Evolutionary conservation across 495 filamentous ascomycete genomes (phyloP), one percentile per base, ranked within the genome.

Genomic region (Neurospora sp.): DNA sequence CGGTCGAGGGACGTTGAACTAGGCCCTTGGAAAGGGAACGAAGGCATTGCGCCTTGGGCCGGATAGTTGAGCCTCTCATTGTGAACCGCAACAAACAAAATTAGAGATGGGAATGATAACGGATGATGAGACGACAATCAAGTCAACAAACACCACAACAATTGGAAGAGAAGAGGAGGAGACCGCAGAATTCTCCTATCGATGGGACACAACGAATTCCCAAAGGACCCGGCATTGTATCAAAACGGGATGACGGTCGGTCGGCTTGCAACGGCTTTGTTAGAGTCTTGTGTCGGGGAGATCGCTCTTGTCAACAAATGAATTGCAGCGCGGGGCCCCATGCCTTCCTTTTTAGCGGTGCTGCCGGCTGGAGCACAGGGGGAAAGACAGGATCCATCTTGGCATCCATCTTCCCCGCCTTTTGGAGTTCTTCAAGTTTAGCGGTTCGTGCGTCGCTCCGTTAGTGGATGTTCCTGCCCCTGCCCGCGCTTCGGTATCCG

Each of bases 241-340:
- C 54, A 17, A 62, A 34, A 34, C 54, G 72, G 72, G 34, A 74
- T 75, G 70, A 74, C 69, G 77, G 71, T 40, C 31, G 42, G 38
- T 36, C 78, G 78, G 78, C 77, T 80, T 80, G 76, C 78, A 70
- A 70, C 78, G 78, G 78, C 78, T 80, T 80, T 80, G 76, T 38
- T 48, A 19, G 42, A 36, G 54, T 17, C n/a, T 24, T 38, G 10
- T 38, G 10, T 24, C 69, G 24, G 24, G 73, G 45, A 28, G 45
- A 24, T 48, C 43, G n/a, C 45, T 48, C n/a, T 48, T 62, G 54
- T 62, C 28, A 62, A 31, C 66, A 15, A 70, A 28, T 37, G 48
- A 62, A 62, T 24, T 43, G 24, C 39, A 54, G 59, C 36, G 43
- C 28, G 73, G 54, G 37, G 40, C 69, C 71, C 31, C 69, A 42